Percentiles rank a stretch among this genome's conserved stretches.
Evolutionary conservation across 129 eudicot species (phyloP).

Genomic region (Saposhnikovia divaricata): DNA sequence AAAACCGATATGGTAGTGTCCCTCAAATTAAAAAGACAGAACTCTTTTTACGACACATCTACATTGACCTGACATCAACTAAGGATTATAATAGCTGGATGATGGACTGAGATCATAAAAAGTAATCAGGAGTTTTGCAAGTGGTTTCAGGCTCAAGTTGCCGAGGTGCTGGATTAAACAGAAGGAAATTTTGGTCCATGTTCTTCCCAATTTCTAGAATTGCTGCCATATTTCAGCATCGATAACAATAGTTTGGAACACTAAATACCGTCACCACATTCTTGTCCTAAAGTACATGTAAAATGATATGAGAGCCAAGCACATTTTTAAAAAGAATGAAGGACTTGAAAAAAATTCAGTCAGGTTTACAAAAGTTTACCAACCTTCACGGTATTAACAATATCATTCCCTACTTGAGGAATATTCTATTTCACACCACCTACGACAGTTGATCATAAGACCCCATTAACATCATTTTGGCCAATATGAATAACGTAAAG

Average conservation of each 20-base stretch:
- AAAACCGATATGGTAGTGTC: conserved; percentile 42
- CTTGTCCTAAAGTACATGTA: conserved; percentile 42
- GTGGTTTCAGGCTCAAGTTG: conserved; percentile 95
- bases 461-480: too few relatives aligned
- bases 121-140: conserved; percentile 90
- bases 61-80: conserved; percentile 33
- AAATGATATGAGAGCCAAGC: background rate
- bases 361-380: too few relatives aligned
- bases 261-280: conserved; percentile 90
- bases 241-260: conserved; percentile 84
- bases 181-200: conserved; percentile 94
- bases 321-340: background rate
- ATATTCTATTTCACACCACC: too few relatives aligned
- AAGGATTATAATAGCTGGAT: conserved; percentile 37
- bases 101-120: conserved; percentile 45
- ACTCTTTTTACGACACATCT: conserved; percentile 52
- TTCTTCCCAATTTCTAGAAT: conserved; percentile 86
- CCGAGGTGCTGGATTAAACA: conserved; percentile 91
- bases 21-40: conserved; percentile 28
- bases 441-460: too few relatives aligned
- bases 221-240: conserved; percentile 88
- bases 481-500: too few relatives aligned
- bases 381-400: too few relatives aligned
- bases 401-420: too few relatives aligned
- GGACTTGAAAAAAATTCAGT: too few relatives aligned